phyloP scores from a whole-genome alignment of 2,329 filamentous ascomycete genomes.

The Ophioceras dolichostomum region DNA sequence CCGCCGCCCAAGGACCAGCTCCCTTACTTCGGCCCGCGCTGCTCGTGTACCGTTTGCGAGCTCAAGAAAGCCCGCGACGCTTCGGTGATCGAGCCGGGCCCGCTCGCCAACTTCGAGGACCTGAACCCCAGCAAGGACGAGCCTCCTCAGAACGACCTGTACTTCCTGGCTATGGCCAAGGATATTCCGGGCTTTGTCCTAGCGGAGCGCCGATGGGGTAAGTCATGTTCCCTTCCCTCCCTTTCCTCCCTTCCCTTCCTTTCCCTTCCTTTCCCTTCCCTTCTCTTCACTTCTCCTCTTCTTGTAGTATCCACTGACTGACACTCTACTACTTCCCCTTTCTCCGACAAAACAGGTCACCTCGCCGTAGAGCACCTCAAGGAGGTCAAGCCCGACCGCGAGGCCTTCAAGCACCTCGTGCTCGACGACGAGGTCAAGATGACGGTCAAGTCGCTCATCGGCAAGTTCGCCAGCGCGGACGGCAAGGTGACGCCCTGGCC shows the following conservation, averaged over 20 bases:
- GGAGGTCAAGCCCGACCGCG: constrained; percentile 28
- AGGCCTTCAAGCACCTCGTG: constrained; percentile 37
- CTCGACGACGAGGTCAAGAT: constrained; percentile 34
- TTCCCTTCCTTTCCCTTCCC: too few relatives aligned
- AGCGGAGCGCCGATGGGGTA: constrained; percentile 27
- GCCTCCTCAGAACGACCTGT: constrained; percentile 27
- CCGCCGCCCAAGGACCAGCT: constrained; percentile 19
- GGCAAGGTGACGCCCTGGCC: constrained; percentile 30
- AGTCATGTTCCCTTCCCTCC: not conserved
- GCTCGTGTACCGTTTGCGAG: constrained; percentile 25
- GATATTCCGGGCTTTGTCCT: constrained; percentile 34
- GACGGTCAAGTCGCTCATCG: constrained; percentile 32
- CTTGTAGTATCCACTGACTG: too few relatives aligned
- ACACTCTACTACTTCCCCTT: too few relatives aligned
- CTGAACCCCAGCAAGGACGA: constrained; percentile 21
- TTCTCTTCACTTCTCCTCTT: too few relatives aligned
- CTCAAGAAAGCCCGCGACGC: constrained; percentile 6
- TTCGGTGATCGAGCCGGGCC: constrained; percentile 11
- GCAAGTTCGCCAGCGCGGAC: constrained; percentile 28
- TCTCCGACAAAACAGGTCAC: too few relatives aligned
- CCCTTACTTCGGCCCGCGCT: constrained; percentile 26
- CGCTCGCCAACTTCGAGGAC: constrained; percentile 27
- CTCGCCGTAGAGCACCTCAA: constrained; percentile 25
- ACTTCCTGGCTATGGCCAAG: constrained; percentile 28
- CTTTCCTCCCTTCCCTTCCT: not conserved